phyloP scores from a whole-genome alignment of 1,284 basidiomycete species.

The Spongispora temasekensis region DNA sequence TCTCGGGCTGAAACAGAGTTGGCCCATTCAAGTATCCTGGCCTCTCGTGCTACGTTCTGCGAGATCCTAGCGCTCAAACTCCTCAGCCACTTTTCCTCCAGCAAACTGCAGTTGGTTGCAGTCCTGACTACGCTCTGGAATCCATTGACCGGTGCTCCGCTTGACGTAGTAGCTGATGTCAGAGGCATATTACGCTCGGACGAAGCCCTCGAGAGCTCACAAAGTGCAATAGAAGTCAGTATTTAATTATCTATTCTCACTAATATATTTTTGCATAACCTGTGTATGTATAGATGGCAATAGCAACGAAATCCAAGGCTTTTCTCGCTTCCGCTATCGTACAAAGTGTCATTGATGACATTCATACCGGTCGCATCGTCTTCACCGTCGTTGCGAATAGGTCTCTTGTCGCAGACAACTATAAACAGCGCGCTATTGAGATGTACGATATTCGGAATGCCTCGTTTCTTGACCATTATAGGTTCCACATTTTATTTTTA shows the following conservation, averaged over 20 bases:
- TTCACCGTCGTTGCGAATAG: constrained; percentile 66
- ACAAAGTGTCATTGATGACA: constrained; percentile 81
- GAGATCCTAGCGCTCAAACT: constrained; percentile 87
- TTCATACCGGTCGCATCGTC: constrained; percentile 73
- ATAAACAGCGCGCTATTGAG: constrained; percentile 75
- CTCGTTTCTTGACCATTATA: constrained; percentile 83
- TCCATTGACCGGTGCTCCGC: constrained; percentile 77
- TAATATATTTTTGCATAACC: background rate
- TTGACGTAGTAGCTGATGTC: constrained; percentile 65
- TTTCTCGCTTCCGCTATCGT: constrained; percentile 80
- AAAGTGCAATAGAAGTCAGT: constrained; percentile 79
- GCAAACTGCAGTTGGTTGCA: constrained; percentile 69
- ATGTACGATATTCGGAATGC: constrained; percentile 73
- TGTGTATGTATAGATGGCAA: constrained; percentile 67
- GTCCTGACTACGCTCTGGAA: constrained; percentile 80
- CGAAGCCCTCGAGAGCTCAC: constrained; percentile 55
- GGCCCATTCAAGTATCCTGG: constrained; percentile 72
- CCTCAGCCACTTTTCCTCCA: constrained; percentile 71
- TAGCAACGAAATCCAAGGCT: constrained; percentile 76
- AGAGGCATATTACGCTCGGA: constrained; percentile 53
- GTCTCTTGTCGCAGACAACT: constrained; percentile 83
- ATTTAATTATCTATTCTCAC: background rate
- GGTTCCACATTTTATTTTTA: constrained; percentile 40
- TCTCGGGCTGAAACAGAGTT: constrained; percentile 50
- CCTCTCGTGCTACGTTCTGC: constrained; percentile 73